Evolutionary conservation across 2,329 filamentous ascomycete genomes (phyloP).

Genomic region (Westerdykella sp.): DNA sequence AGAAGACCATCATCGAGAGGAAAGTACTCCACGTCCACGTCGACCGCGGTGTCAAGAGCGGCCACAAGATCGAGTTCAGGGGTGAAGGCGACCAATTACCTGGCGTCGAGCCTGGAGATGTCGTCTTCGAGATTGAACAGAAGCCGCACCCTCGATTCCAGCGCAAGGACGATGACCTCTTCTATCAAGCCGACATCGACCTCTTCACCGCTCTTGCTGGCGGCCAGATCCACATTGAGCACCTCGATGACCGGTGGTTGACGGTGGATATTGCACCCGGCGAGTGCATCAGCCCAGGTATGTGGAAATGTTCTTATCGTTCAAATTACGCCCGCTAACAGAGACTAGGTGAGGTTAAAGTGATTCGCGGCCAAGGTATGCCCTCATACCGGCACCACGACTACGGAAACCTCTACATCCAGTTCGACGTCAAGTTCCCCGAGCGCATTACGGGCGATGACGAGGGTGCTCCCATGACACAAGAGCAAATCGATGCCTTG

Average conservation of each 20-base stretch:
- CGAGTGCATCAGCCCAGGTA: conserved; percentile 90
- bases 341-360: conserved; percentile 72
- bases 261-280: conserved; percentile 87
- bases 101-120: conserved; percentile 87
- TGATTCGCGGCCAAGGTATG: conserved; percentile 96
- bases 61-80: conserved; percentile 94
- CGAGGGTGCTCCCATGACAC: conserved; percentile 43
- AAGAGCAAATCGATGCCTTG: conserved; percentile 68
- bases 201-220: conserved; percentile 91
- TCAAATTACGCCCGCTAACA: conserved; percentile 11
- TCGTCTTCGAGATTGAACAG: conserved; percentile 98
- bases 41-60: conserved; percentile 86
- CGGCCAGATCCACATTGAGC: conserved; percentile 86
- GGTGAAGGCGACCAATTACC: conserved; percentile 96
- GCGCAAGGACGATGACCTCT: conserved; percentile 90
- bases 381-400: conserved; percentile 93
- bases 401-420: conserved; percentile 91
- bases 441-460: conserved; percentile 44
- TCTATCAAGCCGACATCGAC: conserved; percentile 93
- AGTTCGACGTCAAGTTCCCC: conserved; percentile 97
- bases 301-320: conserved; percentile 32
- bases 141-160: conserved; percentile 97
- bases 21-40: conserved; percentile 98
- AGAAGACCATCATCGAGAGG: conserved; percentile 96
- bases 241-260: conserved; percentile 95